A percentile compares a stretch with the other conserved stretches of the same genome.
phyloP scores from a whole-genome alignment of 805 yeast species.

The Yamadazyma paraphyllophila region DNA sequence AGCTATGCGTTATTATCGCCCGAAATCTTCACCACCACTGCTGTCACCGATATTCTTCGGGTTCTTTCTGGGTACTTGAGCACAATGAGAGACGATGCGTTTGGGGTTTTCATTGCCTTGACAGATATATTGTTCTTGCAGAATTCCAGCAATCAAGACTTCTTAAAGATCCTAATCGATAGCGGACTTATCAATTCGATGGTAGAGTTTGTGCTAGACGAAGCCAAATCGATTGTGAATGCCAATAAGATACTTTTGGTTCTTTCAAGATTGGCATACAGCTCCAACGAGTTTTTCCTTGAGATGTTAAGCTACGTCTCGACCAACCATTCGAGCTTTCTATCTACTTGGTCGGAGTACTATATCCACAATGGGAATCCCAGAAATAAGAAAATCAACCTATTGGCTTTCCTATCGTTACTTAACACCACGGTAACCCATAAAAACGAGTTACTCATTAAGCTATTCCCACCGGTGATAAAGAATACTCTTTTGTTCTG shows the following conservation, averaged over 20 bases:
- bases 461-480: conserved; percentile 26
- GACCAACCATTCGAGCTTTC: conserved; percentile 20
- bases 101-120: conserved; percentile 51
- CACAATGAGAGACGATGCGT: conserved; percentile 69
- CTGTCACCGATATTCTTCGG: conserved; percentile 43
- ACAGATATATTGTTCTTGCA: conserved; percentile 50
- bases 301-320: conserved; percentile 29
- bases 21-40: conserved; percentile 33
- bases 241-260: conserved; percentile 37
- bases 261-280: conserved; percentile 36
- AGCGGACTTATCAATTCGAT: conserved; percentile 48
- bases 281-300: conserved; percentile 33
- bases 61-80: conserved; percentile 53
- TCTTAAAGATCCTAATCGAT: conserved; percentile 31
- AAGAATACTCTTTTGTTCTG: conserved; percentile 45
- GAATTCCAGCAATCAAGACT: conserved; percentile 21
- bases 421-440: conserved; percentile 32
- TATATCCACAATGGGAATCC: conserved; percentile 66
- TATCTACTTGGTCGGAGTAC: conserved; percentile 39
- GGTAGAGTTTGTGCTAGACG: conserved; percentile 41
- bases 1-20: conserved; percentile 57
- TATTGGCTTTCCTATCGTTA: conserved; percentile 59
- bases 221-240: conserved; percentile 40
- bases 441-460: conserved; percentile 18
- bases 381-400: conserved; percentile 64